phyloP scores from a whole-genome alignment of 2,329 filamentous ascomycete genomes.

The Fusarium temperatum region DNA sequence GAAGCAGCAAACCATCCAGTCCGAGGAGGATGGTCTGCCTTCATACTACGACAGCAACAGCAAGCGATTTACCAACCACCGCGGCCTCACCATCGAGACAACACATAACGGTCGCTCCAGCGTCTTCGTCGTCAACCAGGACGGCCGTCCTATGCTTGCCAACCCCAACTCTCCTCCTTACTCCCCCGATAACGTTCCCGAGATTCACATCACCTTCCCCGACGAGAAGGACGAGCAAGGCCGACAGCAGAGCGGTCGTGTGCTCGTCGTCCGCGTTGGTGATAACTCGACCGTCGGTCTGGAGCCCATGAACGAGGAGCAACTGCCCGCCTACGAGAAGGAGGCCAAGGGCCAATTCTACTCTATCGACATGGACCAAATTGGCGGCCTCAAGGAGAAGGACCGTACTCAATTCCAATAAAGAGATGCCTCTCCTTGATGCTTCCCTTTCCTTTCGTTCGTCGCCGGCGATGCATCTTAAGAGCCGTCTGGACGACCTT shows the following conservation, averaged over 20 bases:
- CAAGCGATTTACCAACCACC: conserved; percentile 61
- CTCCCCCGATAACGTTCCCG: conserved; percentile 84
- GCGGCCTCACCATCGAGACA: conserved; percentile 67
- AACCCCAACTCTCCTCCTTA: conserved; percentile 79
- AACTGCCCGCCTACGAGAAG: conserved; percentile 89
- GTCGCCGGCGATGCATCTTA: conserved; percentile 40
- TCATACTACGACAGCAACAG: conserved; percentile 70
- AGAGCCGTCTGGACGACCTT: conserved; percentile 40
- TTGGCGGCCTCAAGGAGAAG: conserved; percentile 95
- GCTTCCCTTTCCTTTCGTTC: conserved; percentile 23
- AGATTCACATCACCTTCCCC: conserved; percentile 98
- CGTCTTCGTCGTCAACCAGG: conserved; percentile 81
- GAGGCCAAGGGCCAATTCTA: conserved; percentile 83
- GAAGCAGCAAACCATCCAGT: conserved; percentile 54
- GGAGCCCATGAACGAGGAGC: conserved; percentile 83
- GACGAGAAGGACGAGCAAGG: conserved; percentile 91
- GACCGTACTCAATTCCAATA: conserved; percentile 57
- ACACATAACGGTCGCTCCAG: conserved; percentile 68
- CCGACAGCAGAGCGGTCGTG: conserved; percentile 82
- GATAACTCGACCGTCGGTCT: conserved; percentile 86
- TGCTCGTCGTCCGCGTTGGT: conserved; percentile 90
- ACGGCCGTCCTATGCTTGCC: conserved; percentile 77
- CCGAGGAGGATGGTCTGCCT: conserved; percentile 64
- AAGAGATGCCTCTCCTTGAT: conserved; percentile 25
- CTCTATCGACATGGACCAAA: conserved; percentile 92